phyloP scores from a whole-genome alignment of 163 green algal genomes.

The Chlorella variabilis region DNA sequence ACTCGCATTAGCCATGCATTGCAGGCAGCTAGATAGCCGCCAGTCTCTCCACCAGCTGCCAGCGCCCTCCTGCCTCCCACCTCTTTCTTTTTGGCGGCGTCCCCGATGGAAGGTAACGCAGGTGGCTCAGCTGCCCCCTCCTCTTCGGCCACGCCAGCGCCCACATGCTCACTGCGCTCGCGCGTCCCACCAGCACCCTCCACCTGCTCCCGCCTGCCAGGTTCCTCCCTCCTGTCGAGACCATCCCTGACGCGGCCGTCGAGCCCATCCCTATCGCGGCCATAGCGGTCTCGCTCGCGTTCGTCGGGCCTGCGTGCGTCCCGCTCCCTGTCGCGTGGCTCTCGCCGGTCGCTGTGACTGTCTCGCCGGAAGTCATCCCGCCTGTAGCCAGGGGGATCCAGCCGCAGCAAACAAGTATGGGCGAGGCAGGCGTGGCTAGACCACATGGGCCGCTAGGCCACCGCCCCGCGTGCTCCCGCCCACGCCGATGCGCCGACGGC shows the following conservation, averaged over 20 bases:
- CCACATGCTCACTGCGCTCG: background rate
- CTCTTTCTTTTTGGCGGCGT: conserved; percentile 24
- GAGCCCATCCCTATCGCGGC: background rate
- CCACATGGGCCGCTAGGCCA: background rate
- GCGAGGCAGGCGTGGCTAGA: no score
- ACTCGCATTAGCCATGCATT: no score
- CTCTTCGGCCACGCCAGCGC: background rate
- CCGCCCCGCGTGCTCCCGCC: background rate
- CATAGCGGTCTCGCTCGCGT: background rate
- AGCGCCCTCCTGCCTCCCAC: background rate
- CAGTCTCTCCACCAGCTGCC: no score
- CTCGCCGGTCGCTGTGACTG: no score
- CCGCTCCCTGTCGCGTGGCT: background rate
- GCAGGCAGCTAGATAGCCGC: background rate
- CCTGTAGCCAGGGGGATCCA: no score
- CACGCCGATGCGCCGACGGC: no score
- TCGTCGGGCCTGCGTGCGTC: conserved; percentile 19
- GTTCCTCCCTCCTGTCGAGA: background rate
- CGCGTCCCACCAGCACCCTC: background rate
- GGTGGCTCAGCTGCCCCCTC: background rate
- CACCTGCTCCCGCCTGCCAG: background rate
- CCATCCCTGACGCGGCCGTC: no score
- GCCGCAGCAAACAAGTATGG: background rate
- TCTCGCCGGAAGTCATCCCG: no score
- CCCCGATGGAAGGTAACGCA: background rate